Conservation (phyloP, 257 asterid genomes). For the Datura wrightii region DNA sequence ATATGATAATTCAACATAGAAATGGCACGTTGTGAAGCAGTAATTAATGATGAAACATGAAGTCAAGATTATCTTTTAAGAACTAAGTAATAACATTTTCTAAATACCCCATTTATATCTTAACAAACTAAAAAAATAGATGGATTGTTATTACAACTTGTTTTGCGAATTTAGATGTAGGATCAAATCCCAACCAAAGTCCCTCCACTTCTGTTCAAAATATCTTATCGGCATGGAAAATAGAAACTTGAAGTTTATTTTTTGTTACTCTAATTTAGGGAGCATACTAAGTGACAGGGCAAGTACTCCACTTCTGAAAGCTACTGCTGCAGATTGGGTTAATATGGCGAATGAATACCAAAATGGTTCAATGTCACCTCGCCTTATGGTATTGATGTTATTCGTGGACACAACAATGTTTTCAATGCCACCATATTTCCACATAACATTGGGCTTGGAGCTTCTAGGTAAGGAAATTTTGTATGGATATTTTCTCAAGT, state of each 20-base stretch:
- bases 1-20: neutral
- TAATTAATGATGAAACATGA: neutral
- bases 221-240: neutral
- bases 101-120: neutral
- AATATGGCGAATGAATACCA: conserved; percentile 79
- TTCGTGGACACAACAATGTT: conserved; percentile 86
- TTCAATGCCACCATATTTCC: conserved; percentile 89
- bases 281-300: conserved; percentile 90
- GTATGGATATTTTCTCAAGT: neutral
- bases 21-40: neutral
- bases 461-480: conserved; percentile 62
- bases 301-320: conserved; percentile 74
- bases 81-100: neutral
- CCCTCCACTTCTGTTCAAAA: neutral
- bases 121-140: neutral
- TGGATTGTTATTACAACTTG: neutral
- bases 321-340: conserved; percentile 79
- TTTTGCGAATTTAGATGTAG: neutral
- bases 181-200: neutral
- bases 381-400: conserved; percentile 89
- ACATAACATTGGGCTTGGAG: conserved; percentile 91
- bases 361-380: conserved; percentile 75
- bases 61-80: neutral
- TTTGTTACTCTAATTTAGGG: conserved; percentile 51
- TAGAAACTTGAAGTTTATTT: conserved; percentile 26